Percentiles rank a stretch among this genome's conserved stretches.
Evolutionary conservation across 176 grass and related monocot genomes (phyloP).

Genomic region (Oryza coarctata): DNA sequence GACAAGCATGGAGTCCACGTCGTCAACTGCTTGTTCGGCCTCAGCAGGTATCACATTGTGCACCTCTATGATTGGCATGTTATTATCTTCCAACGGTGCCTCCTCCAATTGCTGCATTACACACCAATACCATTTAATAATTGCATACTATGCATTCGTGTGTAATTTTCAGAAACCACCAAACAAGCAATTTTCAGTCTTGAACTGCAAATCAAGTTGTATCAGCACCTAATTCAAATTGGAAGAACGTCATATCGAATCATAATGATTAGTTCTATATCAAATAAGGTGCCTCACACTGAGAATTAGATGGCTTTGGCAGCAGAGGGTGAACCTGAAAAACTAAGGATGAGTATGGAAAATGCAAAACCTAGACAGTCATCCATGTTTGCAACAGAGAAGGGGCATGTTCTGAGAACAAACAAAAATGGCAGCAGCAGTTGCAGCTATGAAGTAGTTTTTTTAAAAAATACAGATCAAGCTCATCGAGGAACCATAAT

Average conservation of each 20-base stretch:
- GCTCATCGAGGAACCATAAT: no score
- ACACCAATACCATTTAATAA: constrained; percentile 2
- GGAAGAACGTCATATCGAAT: background rate
- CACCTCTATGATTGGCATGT: background rate
- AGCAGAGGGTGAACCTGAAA: background rate
- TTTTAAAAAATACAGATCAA: no score
- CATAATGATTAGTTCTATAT: background rate
- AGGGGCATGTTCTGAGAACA: background rate
- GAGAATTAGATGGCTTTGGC: no score
- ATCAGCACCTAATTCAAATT: background rate
- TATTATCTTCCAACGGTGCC: background rate
- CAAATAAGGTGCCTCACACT: background rate
- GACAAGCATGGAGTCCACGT: background rate
- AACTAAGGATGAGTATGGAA: background rate
- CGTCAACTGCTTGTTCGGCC: background rate
- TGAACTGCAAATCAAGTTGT: background rate
- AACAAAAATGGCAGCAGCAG: background rate
- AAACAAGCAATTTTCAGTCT: background rate
- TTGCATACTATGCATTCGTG: background rate
- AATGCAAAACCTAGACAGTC: background rate
- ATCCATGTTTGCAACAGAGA: background rate
- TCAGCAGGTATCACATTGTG: background rate
- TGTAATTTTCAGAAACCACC: background rate
- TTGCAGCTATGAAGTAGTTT: no score
- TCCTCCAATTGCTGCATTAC: constrained; percentile 12